phyloP scores from a whole-genome alignment of 208 protist species.

The Leishmania amazonensis region DNA sequence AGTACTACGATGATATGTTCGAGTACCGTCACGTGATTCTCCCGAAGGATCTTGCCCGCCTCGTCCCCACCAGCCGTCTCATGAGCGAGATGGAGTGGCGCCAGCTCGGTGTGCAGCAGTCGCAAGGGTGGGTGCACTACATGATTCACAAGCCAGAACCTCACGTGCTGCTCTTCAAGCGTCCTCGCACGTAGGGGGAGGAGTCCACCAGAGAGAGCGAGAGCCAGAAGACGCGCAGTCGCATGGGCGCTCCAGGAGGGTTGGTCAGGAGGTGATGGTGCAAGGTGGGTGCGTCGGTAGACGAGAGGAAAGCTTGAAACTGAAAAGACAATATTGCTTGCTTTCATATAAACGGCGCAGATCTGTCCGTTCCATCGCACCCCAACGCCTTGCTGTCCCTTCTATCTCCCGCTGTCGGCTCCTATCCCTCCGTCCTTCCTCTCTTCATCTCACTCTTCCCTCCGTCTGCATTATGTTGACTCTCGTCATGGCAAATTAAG shows the following conservation, averaged over 20 bases:
- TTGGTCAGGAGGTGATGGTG: not conserved
- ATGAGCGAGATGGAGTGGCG: slow-evolving; percentile 98
- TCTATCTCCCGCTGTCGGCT: not conserved
- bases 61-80: slow-evolving; percentile 90
- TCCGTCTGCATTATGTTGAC: not conserved
- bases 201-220: not conserved
- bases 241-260: not conserved
- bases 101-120: slow-evolving; percentile 97
- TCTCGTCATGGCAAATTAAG: not conserved
- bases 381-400: not conserved
- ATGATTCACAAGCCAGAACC: slow-evolving; percentile 97
- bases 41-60: slow-evolving; percentile 94
- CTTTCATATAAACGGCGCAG: not conserved
- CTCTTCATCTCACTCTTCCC: not conserved
- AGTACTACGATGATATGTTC: slow-evolving; percentile 95
- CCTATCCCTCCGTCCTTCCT: not conserved
- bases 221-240: not conserved
- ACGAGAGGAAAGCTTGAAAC: not conserved
- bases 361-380: not conserved
- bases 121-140: slow-evolving; percentile 97
- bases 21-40: slow-evolving; percentile 99
- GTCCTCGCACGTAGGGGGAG: slow-evolving; percentile 55
- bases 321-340: not conserved
- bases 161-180: slow-evolving; percentile 96
- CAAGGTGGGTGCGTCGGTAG: not conserved